Conservation (phyloP, 257 asterid genomes). For the Solanum medicagineum region DNA sequence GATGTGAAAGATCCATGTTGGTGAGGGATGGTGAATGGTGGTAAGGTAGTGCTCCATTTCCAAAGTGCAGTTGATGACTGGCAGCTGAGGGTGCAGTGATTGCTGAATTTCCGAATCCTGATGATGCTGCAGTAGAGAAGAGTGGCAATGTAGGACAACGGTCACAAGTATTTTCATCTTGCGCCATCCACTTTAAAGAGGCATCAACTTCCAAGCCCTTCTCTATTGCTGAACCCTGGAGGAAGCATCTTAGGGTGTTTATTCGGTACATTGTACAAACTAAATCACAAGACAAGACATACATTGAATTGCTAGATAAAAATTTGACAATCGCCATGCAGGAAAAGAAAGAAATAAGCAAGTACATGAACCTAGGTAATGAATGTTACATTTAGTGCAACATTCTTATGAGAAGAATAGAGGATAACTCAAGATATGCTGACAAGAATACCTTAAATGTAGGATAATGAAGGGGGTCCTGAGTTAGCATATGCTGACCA, state of each 20-base stretch:
- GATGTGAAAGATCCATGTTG: constrained; percentile 18
- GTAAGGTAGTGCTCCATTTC: constrained; percentile 12
- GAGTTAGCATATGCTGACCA: constrained; percentile 14
- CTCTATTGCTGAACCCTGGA: constrained; percentile 62
- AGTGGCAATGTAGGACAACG: constrained; percentile 26
- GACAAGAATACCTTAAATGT: constrained; percentile 29
- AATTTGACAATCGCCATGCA: neutral
- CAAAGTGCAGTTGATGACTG: constrained; percentile 23
- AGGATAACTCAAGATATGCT: neutral
- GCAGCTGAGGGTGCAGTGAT: constrained; percentile 11
- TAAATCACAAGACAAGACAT: neutral
- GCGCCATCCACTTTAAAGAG: constrained; percentile 34
- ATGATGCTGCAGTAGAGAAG: constrained; percentile 91
- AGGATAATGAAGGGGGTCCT: constrained; percentile 33
- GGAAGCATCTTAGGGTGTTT: neutral
- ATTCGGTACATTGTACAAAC: neutral
- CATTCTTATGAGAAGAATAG: neutral
- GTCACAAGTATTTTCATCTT: constrained; percentile 5
- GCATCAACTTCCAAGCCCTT: constrained; percentile 36
- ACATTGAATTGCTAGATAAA: neutral
- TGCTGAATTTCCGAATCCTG: constrained; percentile 79
- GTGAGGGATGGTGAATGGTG: constrained; percentile 24
- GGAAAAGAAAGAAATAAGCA: neutral
- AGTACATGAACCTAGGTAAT: neutral
- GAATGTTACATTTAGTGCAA: neutral